These are phyloP conservation scores for Tinospora cordifolia DNA, from an alignment of 164 flowering plant genomes.

Conservation along the genomic window DNA sequence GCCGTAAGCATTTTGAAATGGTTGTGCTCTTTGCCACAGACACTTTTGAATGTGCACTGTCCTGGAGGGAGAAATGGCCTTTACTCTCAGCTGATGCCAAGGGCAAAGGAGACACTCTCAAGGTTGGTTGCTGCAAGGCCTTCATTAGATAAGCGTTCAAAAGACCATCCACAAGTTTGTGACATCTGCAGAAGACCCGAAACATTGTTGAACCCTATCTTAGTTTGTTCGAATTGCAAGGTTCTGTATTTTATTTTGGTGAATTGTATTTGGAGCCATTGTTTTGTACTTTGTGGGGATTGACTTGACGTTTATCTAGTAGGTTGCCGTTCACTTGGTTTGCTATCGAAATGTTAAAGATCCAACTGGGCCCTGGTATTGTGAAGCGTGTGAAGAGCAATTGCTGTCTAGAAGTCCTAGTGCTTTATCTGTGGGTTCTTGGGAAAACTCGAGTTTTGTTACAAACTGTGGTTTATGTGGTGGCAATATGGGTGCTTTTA, in stretches of 20 bases:
- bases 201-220: slow-evolving; percentile 53
- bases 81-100: slow-evolving; percentile 46
- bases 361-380: slow-evolving; percentile 76
- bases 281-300: slow-evolving; percentile 1
- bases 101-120: slow-evolving; percentile 57
- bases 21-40: slow-evolving; percentile 28
- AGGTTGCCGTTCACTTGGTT: slow-evolving; percentile 89
- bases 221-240: slow-evolving; percentile 91
- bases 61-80: slow-evolving; percentile 38
- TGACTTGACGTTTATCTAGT: slow-evolving; percentile 14
- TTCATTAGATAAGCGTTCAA: slow-evolving; percentile 43
- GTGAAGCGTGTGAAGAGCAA: slow-evolving; percentile 77
- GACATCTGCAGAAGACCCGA: slow-evolving; percentile 80
- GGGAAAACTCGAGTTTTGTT: slow-evolving; percentile 42
- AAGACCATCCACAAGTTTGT: slow-evolving; percentile 59
- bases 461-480: slow-evolving; percentile 83
- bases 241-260: slow-evolving; percentile 26
- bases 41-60: slow-evolving; percentile 28
- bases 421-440: slow-evolving; percentile 29
- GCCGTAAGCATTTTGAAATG: slow-evolving; percentile 28
- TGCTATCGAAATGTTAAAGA: slow-evolving; percentile 72
- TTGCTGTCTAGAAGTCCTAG: slow-evolving; percentile 40
- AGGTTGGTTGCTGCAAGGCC: slow-evolving; percentile 41
- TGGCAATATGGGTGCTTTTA: slow-evolving; percentile 79
- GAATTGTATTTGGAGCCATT: not conserved